Evolutionary conservation across 1,139 yeast species (phyloP).

Genomic region (Lodderomyces margitis): DNA sequence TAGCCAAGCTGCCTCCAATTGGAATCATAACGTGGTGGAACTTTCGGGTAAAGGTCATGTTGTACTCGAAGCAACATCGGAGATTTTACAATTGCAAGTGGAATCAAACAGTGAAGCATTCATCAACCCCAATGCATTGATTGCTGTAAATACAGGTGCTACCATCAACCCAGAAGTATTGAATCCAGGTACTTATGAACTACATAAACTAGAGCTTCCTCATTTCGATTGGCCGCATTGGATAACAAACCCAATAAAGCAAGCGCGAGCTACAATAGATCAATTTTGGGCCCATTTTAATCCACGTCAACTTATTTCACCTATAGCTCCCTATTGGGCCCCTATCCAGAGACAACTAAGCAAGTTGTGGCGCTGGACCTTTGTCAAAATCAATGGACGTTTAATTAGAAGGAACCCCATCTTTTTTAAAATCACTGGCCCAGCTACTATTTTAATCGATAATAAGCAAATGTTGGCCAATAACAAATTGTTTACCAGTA

Average conservation of each 20-base stretch:
- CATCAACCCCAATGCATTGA: conserved; percentile 33
- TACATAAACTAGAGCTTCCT: conserved; percentile 2
- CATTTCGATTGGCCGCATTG: conserved; percentile 4
- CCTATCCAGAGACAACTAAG: neutral
- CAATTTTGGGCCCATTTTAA: neutral
- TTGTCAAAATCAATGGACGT: conserved; percentile 11
- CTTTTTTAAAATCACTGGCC: conserved; percentile 25
- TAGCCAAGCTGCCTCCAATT: conserved; percentile 2
- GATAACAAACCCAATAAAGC: conserved; percentile 1
- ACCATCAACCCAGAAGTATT: neutral
- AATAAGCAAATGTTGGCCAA: conserved; percentile 18
- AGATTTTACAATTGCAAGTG: conserved; percentile 31
- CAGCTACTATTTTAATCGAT: conserved; percentile 24
- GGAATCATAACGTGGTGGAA: conserved; percentile 19
- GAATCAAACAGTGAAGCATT: conserved; percentile 30
- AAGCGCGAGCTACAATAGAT: neutral
- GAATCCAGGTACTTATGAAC: conserved; percentile 2
- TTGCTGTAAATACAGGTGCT: conserved; percentile 31
- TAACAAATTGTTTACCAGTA: conserved; percentile 20
- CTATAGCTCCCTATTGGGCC: neutral
- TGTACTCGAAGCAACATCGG: conserved; percentile 34
- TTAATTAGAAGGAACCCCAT: conserved; percentile 21
- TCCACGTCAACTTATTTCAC: neutral
- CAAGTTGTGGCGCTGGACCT: conserved; percentile 4
- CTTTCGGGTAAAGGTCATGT: conserved; percentile 37